Percentiles rank a stretch among this genome's conserved stretches.
Conservation (phyloP, 164 flowering plant genomes). For the Kingdonia uniflora region DNA sequence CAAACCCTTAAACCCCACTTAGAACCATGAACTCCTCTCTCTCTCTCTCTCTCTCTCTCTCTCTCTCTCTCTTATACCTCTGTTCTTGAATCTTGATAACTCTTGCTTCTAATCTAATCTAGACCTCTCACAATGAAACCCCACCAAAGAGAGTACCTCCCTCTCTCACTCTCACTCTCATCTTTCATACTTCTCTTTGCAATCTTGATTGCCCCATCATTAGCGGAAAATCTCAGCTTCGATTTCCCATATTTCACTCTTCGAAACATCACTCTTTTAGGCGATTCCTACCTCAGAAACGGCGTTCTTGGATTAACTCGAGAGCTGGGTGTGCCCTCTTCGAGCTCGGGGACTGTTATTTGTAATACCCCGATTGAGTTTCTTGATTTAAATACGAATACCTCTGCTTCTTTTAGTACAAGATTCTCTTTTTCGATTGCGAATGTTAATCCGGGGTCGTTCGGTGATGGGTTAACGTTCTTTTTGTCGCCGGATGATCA, state of each 20-base stretch:
- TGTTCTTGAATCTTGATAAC: too few species aligned
- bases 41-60: too few species aligned
- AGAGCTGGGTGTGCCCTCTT: slow-evolving; percentile 53
- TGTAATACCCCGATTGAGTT: slow-evolving; percentile 52
- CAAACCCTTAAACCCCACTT: too few species aligned
- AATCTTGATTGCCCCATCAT: neutral
- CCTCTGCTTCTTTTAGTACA: slow-evolving; percentile 71
- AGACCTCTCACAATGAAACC: too few species aligned
- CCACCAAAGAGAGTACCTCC: too few species aligned
- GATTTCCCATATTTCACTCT: slow-evolving; percentile 47
- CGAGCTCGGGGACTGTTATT: slow-evolving; percentile 68
- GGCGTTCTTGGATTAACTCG: slow-evolving; percentile 77
- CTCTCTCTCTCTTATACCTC: too few species aligned
- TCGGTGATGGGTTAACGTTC: slow-evolving; percentile 73
- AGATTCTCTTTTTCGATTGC: slow-evolving; percentile 56
- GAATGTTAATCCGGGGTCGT: slow-evolving; percentile 45
- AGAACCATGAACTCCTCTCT: too few species aligned
- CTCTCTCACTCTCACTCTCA: neutral
- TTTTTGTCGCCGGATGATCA: slow-evolving; percentile 52
- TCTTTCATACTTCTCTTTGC: neutral
- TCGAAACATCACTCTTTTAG: slow-evolving; percentile 75
- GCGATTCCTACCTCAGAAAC: slow-evolving; percentile 72
- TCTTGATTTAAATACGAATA: slow-evolving; percentile 38
- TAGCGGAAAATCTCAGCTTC: slow-evolving; percentile 23
- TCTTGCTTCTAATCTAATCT: too few species aligned